Percentiles rank a stretch among this genome's conserved stretches.
Conservation (phyloP, 352 stramenopile genomes). For the Pythium graminicola region DNA sequence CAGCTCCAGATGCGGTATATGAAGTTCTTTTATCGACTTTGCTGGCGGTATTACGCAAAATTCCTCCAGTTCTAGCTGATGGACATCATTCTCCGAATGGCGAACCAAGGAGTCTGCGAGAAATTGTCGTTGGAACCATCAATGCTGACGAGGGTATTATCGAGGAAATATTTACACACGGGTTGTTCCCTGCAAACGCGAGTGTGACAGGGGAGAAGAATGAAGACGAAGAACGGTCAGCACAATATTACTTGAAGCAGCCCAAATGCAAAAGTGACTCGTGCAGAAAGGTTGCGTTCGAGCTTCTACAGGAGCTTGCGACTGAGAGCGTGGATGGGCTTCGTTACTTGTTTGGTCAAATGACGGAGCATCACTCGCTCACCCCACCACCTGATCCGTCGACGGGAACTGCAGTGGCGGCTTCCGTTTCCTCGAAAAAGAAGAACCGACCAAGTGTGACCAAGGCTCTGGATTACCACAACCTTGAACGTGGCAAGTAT, state of each 20-base stretch:
- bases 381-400: slow-evolving; percentile 34
- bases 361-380: slow-evolving; percentile 71
- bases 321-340: slow-evolving; percentile 55
- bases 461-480: slow-evolving; percentile 28
- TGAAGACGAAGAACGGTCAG: slow-evolving; percentile 27
- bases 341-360: slow-evolving; percentile 62
- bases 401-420: background rate
- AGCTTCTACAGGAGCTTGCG: slow-evolving; percentile 62
- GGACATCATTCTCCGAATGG: slow-evolving; percentile 33
- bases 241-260: slow-evolving; percentile 70
- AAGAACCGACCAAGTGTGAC: slow-evolving; percentile 24
- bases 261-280: slow-evolving; percentile 77
- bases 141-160: slow-evolving; percentile 22
- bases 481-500: slow-evolving; percentile 67
- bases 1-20: slow-evolving; percentile 15
- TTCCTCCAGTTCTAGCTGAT: slow-evolving; percentile 36
- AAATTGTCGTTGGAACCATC: slow-evolving; percentile 20
- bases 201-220: slow-evolving; percentile 12
- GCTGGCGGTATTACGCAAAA: slow-evolving; percentile 14
- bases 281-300: slow-evolving; percentile 68
- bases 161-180: slow-evolving; percentile 22
- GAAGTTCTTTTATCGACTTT: slow-evolving; percentile 20
- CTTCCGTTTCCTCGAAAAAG: slow-evolving; percentile 37
- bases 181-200: slow-evolving; percentile 21
- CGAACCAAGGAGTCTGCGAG: slow-evolving; percentile 24